These are phyloP conservation scores for Babesia caballi DNA, from an alignment of 169 alveolate species.

Conservation along the genomic window DNA sequence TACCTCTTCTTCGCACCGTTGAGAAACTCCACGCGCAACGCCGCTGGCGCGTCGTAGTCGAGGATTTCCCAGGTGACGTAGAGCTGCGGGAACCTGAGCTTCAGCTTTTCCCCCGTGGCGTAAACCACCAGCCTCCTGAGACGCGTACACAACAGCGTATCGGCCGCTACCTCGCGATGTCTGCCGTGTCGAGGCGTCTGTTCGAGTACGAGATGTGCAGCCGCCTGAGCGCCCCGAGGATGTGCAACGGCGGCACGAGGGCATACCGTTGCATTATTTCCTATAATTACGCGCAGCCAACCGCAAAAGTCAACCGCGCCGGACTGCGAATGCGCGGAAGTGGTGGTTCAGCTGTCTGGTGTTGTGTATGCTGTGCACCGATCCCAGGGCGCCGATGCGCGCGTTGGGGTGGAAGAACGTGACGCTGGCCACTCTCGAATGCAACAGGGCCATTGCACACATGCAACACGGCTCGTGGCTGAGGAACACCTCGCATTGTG, in stretches of 20 bases:
- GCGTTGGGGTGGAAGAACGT: conserved; percentile 72
- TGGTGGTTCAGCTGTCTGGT: conserved; percentile 75
- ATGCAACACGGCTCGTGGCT: conserved; percentile 93
- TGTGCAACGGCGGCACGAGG: conserved; percentile 46
- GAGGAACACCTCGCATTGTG: conserved; percentile 77
- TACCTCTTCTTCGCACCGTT: conserved; percentile 46
- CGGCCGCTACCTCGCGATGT: conserved; percentile 53
- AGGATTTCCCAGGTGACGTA: conserved; percentile 78
- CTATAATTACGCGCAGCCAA: neutral
- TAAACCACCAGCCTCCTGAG: conserved; percentile 68
- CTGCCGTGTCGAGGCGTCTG: conserved; percentile 60
- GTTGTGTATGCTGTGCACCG: conserved; percentile 75
- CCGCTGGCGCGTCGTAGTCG: conserved; percentile 69
- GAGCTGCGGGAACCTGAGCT: conserved; percentile 67
- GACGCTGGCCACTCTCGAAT: conserved; percentile 87
- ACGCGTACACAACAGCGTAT: neutral
- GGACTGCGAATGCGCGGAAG: conserved; percentile 70
- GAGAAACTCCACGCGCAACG: conserved; percentile 39
- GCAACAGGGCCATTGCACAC: conserved; percentile 96
- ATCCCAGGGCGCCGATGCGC: conserved; percentile 74
- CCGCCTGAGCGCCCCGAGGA: conserved; percentile 52
- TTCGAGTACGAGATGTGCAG: conserved; percentile 65
- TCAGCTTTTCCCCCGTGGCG: conserved; percentile 72
- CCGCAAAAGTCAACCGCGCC: neutral
- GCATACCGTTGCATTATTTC: conserved; percentile 41